Evolutionary conservation across 2,329 filamentous ascomycete genomes (phyloP).

Genomic region (Celoporthe dispersa): DNA sequence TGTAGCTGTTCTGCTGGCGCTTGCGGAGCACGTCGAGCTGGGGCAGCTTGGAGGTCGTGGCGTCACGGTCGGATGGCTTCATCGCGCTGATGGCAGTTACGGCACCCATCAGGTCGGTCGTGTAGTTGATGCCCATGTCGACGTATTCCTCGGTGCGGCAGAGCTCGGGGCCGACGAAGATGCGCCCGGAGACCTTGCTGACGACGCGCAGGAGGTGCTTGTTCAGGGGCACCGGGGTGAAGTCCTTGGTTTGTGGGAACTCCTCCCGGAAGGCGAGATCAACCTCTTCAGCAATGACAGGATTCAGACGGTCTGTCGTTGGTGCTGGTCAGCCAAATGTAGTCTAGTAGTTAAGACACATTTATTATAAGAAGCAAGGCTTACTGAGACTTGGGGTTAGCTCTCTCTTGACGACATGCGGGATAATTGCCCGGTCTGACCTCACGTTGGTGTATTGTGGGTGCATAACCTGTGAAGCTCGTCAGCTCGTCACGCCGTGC

Average conservation of each 20-base stretch:
- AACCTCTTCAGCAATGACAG: conserved; percentile 45
- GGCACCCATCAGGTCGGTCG: conserved; percentile 46
- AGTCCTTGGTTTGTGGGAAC: conserved; percentile 44
- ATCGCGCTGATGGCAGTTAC: conserved; percentile 38
- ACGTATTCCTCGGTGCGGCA: conserved; percentile 50
- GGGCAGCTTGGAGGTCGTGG: conserved; percentile 40
- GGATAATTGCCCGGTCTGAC: conserved; percentile 22
- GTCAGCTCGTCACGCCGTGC: neutral
- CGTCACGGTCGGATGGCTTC: conserved; percentile 40
- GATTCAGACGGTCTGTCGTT: conserved; percentile 41
- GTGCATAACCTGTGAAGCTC: conserved; percentile 18
- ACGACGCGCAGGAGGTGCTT: conserved; percentile 49
- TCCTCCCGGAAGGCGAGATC: conserved; percentile 39
- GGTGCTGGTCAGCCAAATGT: neutral
- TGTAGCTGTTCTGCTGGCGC: conserved; percentile 40
- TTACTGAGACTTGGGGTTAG: conserved; percentile 27
- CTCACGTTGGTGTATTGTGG: conserved; percentile 22
- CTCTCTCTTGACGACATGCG: conserved; percentile 24
- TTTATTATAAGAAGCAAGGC: neutral
- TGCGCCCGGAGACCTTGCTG: conserved; percentile 49
- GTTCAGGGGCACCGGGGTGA: conserved; percentile 47
- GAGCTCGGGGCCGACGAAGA: conserved; percentile 53
- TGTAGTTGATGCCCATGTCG: conserved; percentile 53
- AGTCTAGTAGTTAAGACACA: neutral
- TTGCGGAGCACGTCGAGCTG: conserved; percentile 40